phyloP scores from a whole-genome alignment of 768 basidiomycete genomes.

The Mycena galericulata region DNA sequence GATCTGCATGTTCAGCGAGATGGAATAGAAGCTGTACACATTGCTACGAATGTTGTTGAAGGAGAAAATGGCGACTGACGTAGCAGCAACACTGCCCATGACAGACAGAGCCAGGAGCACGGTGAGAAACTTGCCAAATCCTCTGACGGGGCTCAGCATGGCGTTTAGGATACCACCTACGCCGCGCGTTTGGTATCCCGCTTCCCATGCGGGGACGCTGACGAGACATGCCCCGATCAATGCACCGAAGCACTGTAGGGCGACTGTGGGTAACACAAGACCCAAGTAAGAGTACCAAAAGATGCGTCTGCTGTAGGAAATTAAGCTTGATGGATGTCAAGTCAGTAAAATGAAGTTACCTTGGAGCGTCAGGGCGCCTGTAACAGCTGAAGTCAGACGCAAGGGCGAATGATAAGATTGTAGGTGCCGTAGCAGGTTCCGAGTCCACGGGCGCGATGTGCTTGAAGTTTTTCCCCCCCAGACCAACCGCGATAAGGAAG shows the following conservation, averaged over 20 bases:
- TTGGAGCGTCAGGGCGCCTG: slow-evolving; percentile 67
- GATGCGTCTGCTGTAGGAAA: slow-evolving; percentile 65
- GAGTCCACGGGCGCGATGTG: slow-evolving; percentile 57
- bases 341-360: slow-evolving; percentile 53
- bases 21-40: slow-evolving; percentile 70
- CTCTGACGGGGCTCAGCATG: slow-evolving; percentile 75
- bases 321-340: background rate
- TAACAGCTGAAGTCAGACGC: slow-evolving; percentile 84
- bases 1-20: slow-evolving; percentile 79
- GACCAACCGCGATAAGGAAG: slow-evolving; percentile 76
- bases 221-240: slow-evolving; percentile 70
- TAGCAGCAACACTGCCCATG: slow-evolving; percentile 83
- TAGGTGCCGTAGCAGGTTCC: slow-evolving; percentile 66
- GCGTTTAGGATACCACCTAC: slow-evolving; percentile 80
- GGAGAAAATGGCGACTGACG: slow-evolving; percentile 39
- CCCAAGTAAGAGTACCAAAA: slow-evolving; percentile 79
- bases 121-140: slow-evolving; percentile 84
- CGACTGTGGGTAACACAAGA: slow-evolving; percentile 72
- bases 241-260: slow-evolving; percentile 65
- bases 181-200: slow-evolving; percentile 66
- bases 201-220: slow-evolving; percentile 69
- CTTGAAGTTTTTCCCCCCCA: slow-evolving; percentile 78
- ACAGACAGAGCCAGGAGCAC: slow-evolving; percentile 87
- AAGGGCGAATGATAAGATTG: slow-evolving; percentile 74
- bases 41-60: background rate